phyloP scores from a whole-genome alignment of 768 basidiomycete genomes.

The Pleurotus tuoliensis region DNA sequence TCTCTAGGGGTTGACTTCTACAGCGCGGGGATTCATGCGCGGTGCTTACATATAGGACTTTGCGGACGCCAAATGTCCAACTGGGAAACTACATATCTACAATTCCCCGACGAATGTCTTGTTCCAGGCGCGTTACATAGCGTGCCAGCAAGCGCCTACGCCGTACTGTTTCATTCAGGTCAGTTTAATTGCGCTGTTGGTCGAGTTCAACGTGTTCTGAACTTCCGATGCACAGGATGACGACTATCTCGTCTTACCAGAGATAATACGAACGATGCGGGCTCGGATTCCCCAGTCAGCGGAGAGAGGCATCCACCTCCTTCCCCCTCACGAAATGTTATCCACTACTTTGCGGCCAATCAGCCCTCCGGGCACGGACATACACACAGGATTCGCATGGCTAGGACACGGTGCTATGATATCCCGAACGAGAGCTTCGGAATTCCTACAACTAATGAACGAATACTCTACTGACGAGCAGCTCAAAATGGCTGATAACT shows the following conservation, averaged over 20 bases:
- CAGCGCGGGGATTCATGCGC: not conserved
- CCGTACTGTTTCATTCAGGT: conserved; percentile 65
- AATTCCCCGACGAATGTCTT: conserved; percentile 56
- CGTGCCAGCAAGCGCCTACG: conserved; percentile 47
- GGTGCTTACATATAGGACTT: conserved; percentile 32
- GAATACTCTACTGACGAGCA: conserved; percentile 38
- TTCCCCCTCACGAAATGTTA: conserved; percentile 60
- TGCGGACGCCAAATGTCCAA: conserved; percentile 34
- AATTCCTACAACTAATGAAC: conserved; percentile 47
- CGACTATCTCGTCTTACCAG: conserved; percentile 59
- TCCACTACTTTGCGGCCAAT: conserved; percentile 47
- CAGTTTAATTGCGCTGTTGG: not conserved
- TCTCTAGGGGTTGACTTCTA: not conserved
- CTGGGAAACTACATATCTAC: conserved; percentile 42
- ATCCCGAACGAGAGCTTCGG: conserved; percentile 33
- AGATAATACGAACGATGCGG: conserved; percentile 50
- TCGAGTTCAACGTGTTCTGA: conserved; percentile 7
- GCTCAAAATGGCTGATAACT: conserved; percentile 67
- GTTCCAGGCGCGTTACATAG: conserved; percentile 60
- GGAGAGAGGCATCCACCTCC: conserved; percentile 41
- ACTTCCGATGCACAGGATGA: conserved; percentile 46
- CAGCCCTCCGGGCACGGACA: conserved; percentile 20
- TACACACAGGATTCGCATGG: conserved; percentile 63
- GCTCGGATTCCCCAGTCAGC: conserved; percentile 28
- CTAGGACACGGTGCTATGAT: conserved; percentile 62